A percentile compares a stretch with the other conserved stretches of the same genome.
Conservation (phyloP, 129 eudicot species). For the Chrysanthemum seticuspe region DNA sequence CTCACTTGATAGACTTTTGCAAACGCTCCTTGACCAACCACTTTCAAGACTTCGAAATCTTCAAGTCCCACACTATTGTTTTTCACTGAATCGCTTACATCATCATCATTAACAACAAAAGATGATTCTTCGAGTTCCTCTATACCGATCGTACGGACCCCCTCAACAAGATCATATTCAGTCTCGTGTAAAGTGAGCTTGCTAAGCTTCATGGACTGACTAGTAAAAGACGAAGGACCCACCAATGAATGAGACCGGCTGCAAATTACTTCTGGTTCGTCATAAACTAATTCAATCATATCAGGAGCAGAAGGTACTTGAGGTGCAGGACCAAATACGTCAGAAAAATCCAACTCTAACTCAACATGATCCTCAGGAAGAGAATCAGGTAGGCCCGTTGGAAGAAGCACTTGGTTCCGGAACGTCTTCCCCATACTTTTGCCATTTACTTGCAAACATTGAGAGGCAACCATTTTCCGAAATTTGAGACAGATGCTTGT, state of each 20-base stretch:
- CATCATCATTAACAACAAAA: conserved; percentile 18
- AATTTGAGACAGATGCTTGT: background rate
- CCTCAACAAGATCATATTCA: conserved; percentile 38
- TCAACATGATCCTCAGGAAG: conserved; percentile 44
- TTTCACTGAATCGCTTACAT: conserved; percentile 21
- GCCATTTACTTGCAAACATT: conserved; percentile 30
- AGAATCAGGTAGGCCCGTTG: conserved; percentile 30
- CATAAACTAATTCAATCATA: conserved; percentile 37
- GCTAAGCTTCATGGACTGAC: conserved; percentile 40
- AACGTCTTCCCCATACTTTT: conserved; percentile 33
- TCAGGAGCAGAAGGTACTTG: conserved; percentile 37
- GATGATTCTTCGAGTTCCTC: conserved; percentile 31
- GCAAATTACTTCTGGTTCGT: conserved; percentile 55
- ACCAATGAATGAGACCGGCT: conserved; percentile 68
- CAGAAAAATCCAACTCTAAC: conserved; percentile 62
- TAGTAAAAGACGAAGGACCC: conserved; percentile 50
- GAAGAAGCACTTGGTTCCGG: conserved; percentile 33
- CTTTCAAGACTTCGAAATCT: conserved; percentile 48
- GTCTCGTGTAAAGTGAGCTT: conserved; percentile 50
- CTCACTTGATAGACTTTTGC: conserved; percentile 79
- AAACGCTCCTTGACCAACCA: conserved; percentile 86
- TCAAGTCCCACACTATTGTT: conserved; percentile 37
- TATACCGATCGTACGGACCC: conserved; percentile 19
- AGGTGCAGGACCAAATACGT: conserved; percentile 59
- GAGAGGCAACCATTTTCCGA: conserved; percentile 59